Evolutionary conservation across 228 moss, liverwort and hornwort genomes (phyloP).

Genomic region (Sphagnum magellanicum): DNA sequence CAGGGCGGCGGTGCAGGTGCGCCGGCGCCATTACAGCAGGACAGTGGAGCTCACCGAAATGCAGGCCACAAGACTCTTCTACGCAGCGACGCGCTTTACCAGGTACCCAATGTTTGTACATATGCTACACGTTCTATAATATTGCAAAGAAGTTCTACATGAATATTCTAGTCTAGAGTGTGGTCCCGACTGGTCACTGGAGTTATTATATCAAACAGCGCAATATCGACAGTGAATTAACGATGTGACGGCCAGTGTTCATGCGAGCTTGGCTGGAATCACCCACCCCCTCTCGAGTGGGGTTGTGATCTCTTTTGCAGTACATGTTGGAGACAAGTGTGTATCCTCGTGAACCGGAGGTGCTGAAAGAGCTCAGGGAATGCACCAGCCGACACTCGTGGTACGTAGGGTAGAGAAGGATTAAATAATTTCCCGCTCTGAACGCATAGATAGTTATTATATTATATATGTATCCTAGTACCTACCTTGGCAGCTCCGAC

Average conservation of each 20-base stretch:
- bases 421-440: not conserved
- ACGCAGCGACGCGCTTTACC: constrained; percentile 38
- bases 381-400: constrained; percentile 66
- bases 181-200: too few species aligned
- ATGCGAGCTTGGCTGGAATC: too few species aligned
- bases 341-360: constrained; percentile 73
- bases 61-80: constrained; percentile 54
- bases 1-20: too few species aligned
- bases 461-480: not conserved
- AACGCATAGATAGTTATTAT: not conserved
- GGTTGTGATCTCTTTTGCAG: constrained; percentile 21
- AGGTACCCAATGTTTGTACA: constrained; percentile 10
- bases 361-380: constrained; percentile 62
- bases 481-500: not conserved
- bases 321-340: constrained; percentile 79
- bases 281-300: too few species aligned
- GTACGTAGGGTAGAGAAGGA: constrained; percentile 11
- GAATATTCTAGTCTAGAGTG: too few species aligned
- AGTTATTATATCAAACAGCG: not conserved
- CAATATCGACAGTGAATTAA: not conserved
- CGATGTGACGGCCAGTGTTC: too few species aligned
- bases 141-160: too few species aligned
- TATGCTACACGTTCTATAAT: too few species aligned
- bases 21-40: not conserved
- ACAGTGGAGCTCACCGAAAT: constrained; percentile 32